Base-by-base conservation (phyloP, 768 basidiomycete genomes). In the Boletus rex-veris region DNA sequence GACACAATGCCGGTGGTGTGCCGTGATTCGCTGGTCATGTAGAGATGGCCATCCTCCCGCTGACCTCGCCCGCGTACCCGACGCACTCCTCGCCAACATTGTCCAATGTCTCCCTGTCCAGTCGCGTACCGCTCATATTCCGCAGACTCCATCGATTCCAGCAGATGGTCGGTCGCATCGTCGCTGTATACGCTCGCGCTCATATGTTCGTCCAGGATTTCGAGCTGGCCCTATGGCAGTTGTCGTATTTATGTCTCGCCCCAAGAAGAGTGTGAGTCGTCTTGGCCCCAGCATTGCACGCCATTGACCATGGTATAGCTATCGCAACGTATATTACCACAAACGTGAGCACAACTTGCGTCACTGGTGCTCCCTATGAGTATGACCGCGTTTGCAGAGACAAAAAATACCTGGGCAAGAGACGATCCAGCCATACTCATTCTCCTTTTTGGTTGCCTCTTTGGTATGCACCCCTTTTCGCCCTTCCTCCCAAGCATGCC, bases 381-480 rank as follows among this genome's bases (percentile, higher is more conserved):
- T 37, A 37, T 14, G 37, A 35, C 37, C 59, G 36, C 19, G 40
- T 44, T 40, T 38, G 58, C 73, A 90, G 93, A 98, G 77, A 98
- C 95, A 18, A 98, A 97, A 78, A 97, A 98, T 69, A 92, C 90
- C 15, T 98, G 95, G 95, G 93, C 95, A 18, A 78, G 96, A 69
- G 96, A 98, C 71, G 96, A 98, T 67, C 96, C 96, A 19, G 96
- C 96, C 26, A 93, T 97, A 58, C 79, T 98, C 26, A 79, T 98
- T 28, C 81, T 98, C 45, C 85, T 98, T 41, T 80, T 82, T 45
- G 87, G 81, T 41, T 92, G 86, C 68, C 80, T 95, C 19, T 78
- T 77, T 48, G 84, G 93, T 92, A 58, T 44, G 66, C 2, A 18
- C 30, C 8, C 2, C 30, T 30, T 18, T 7, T 10, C 14, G 21